Conservation (phyloP, 2,329 filamentous ascomycete species). For the Onygenales sp. region DNA sequence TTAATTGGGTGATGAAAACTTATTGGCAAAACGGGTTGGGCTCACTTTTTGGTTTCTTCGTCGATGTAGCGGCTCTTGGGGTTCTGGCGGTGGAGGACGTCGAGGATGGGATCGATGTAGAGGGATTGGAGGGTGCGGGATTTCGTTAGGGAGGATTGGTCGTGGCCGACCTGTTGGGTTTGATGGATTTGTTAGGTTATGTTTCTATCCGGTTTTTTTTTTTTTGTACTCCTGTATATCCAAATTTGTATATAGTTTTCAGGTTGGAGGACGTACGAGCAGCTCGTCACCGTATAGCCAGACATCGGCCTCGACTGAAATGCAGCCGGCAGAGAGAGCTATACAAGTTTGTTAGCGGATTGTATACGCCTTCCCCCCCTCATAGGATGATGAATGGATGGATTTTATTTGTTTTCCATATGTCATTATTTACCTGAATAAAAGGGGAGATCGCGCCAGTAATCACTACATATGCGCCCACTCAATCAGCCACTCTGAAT, state of each 20-base stretch:
- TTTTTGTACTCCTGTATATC: background rate
- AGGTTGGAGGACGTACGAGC: constrained; percentile 31
- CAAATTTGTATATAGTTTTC: background rate
- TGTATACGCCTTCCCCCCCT: too few relatives aligned
- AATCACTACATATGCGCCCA: constrained; percentile 42
- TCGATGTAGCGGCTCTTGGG: constrained; percentile 42
- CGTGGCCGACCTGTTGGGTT: constrained; percentile 44
- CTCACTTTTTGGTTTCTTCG: constrained; percentile 40
- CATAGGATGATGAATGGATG: too few relatives aligned
- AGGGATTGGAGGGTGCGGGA: constrained; percentile 47
- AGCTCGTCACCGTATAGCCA: constrained; percentile 49
- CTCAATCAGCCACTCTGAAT: background rate
- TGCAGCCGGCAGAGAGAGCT: constrained; percentile 48
- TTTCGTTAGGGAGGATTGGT: constrained; percentile 41
- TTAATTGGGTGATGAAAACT: background rate
- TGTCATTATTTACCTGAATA: constrained; percentile 27
- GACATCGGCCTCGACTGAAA: constrained; percentile 52
- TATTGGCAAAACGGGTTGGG: background rate
- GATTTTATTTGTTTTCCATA: background rate
- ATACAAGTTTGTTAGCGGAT: constrained; percentile 14
- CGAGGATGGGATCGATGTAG: constrained; percentile 51
- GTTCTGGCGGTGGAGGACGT: constrained; percentile 47
- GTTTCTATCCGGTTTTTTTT: too few relatives aligned
- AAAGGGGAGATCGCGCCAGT: constrained; percentile 40
- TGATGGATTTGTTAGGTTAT: background rate